Conservation (phyloP, 768 basidiomycete species). For the Lentinula lateritia region DNA sequence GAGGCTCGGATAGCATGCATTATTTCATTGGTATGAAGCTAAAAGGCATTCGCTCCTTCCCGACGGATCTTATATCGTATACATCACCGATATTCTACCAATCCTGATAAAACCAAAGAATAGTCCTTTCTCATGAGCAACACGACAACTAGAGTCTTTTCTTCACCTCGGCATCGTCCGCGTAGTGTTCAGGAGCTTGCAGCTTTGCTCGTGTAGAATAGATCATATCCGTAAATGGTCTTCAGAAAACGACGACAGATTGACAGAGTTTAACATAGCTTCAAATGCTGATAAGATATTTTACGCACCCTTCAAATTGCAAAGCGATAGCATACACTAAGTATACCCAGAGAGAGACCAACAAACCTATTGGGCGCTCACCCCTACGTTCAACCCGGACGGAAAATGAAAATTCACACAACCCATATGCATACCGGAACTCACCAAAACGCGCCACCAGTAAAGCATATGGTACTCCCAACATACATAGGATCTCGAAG, state of each 20-base stretch:
- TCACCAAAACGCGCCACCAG: conserved; percentile 82
- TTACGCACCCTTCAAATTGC: conserved; percentile 80
- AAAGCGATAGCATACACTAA: conserved; percentile 81
- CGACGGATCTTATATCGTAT: too few relatives aligned
- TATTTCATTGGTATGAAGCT: too few relatives aligned
- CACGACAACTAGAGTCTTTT: too few relatives aligned
- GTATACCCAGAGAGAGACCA: conserved; percentile 78
- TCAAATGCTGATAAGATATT: too few relatives aligned
- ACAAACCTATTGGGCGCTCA: conserved; percentile 77
- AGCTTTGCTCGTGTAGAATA: too few relatives aligned
- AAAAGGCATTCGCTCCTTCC: too few relatives aligned
- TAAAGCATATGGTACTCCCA: conserved; percentile 88
- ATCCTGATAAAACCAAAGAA: too few relatives aligned
- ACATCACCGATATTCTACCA: too few relatives aligned
- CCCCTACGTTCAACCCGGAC: conserved; percentile 43
- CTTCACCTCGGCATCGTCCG: too few relatives aligned
- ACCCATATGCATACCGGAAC: conserved; percentile 16
- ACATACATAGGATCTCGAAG: conserved; percentile 95
- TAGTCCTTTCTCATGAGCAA: too few relatives aligned
- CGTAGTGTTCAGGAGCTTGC: too few relatives aligned
- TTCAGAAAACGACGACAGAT: background rate
- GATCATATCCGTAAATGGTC: background rate
- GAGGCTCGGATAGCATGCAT: too few relatives aligned
- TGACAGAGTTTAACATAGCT: background rate
- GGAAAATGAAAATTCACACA: background rate